Evolutionary conservation across 1,284 basidiomycete species (phyloP), one percentile per base, ranked within the genome.

Genomic region (Papiliotrema flavescens): DNA sequence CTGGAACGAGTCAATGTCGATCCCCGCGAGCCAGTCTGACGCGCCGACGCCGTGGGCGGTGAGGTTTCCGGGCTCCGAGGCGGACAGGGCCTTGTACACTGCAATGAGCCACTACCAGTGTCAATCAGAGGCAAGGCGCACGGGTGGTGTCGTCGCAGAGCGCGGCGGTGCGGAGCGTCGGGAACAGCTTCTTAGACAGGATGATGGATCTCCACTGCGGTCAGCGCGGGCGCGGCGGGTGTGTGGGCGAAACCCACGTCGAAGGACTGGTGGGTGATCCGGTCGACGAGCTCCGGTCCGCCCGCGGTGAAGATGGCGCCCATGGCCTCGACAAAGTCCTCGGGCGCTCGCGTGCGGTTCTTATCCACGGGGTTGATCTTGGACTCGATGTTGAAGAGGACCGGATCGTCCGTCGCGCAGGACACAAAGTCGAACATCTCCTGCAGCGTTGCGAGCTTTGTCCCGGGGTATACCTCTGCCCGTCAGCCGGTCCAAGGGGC

Each of bases 331-430:
- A 88, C 87, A 66, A 90, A 90, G 53, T 84, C 83, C 22, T 83
- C 76, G 1, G 85, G 83, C 11, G 77, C 69, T n/a, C 77, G 76
- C 8, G 88, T 89, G 43, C 78, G 75, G 63, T 84, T 82, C 11
- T 80, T 78, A 54, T 78, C 67, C 32, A 77, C 79, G 3, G 86
- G 77, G 63, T 89, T 80, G 55, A 89, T 81, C 73, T 90, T 90
- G 41, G 85, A 86, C 75, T 90, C 88, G 56, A 90, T 86, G 69
- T 90, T 89, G 81, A 84, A 88, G 32, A 80, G 73, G 22, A 89
- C 80, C 41, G 63, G 62, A n/a, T 64, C 57, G 39, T 66, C 63
- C 1, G 69, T 87, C 2, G 82, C 85, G 63, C 88, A 90, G 45
- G 56, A 42, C 8, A 83, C 85, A 65, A 90, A 89, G 47, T 84